A percentile compares a stretch with the other conserved stretches of the same genome.
Evolutionary conservation across 345 rosid species (phyloP).

Genomic region (Brassica napus): DNA sequence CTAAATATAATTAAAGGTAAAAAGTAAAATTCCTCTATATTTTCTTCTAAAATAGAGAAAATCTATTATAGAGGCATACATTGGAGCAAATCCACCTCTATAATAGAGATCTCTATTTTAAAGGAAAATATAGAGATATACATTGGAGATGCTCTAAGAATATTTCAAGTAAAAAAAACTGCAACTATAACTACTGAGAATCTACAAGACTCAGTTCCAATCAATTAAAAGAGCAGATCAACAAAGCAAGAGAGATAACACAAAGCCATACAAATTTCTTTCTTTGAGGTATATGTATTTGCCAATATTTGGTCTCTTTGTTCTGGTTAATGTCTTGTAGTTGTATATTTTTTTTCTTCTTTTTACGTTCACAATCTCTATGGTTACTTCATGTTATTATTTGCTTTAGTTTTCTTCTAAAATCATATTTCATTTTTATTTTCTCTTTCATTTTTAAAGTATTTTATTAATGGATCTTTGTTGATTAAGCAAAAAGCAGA

Average conservation of each 20-base stretch:
- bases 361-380: neutral
- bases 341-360: no score
- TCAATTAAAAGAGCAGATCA: neutral
- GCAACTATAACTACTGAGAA: neutral
- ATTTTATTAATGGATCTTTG: neutral
- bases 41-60: no score
- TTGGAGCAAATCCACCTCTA: no score
- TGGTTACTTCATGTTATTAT: neutral
- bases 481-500: neutral
- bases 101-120: no score
- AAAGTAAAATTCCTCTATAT: no score
- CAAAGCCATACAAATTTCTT: neutral
- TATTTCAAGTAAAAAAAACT: no score
- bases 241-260: neutral
- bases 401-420: neutral
- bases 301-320: neutral
- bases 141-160: no score
- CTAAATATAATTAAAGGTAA: no score
- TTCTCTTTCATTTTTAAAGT: neutral
- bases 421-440: neutral
- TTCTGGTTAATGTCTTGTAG: neutral
- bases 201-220: neutral
- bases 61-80: no score
- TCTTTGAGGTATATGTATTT: neutral
- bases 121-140: no score